Evolutionary conservation across 1,139 yeast species (phyloP).

Genomic region (Arxiozyma slooffiae): DNA sequence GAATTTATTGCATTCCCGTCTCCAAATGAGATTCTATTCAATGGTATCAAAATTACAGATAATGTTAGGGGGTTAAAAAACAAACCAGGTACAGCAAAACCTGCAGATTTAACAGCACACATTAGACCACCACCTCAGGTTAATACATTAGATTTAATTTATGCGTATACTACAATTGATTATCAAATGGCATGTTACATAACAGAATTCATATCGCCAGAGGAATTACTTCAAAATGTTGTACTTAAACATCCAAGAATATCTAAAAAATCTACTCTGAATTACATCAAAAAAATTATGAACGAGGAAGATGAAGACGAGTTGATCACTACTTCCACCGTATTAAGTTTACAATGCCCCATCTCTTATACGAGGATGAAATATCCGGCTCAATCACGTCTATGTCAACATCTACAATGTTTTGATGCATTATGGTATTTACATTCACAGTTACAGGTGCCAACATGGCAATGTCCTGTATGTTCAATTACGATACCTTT

Average conservation of each 20-base stretch:
- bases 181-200: slow-evolving; percentile 40
- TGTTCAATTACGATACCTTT: slow-evolving; percentile 38
- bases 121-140: slow-evolving; percentile 25
- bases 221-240: slow-evolving; percentile 28
- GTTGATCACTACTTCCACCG: slow-evolving; percentile 41
- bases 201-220: slow-evolving; percentile 37
- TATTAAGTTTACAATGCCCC: slow-evolving; percentile 50
- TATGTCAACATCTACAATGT: slow-evolving; percentile 54
- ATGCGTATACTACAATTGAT: slow-evolving; percentile 38
- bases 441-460: slow-evolving; percentile 46
- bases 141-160: slow-evolving; percentile 40
- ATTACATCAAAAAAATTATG: slow-evolving; percentile 31
- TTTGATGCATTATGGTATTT: slow-evolving; percentile 53
- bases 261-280: slow-evolving; percentile 34
- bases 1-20: slow-evolving; percentile 43
- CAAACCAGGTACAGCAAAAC: slow-evolving; percentile 53
- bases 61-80: slow-evolving; percentile 51
- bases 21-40: slow-evolving; percentile 47
- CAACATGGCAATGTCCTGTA: slow-evolving; percentile 58
- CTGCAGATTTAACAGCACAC: slow-evolving; percentile 47
- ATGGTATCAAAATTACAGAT: slow-evolving; percentile 38
- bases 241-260: slow-evolving; percentile 35
- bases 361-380: slow-evolving; percentile 47
- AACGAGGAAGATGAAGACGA: slow-evolving; percentile 43
- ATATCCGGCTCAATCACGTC: slow-evolving; percentile 45